Percentiles rank a stretch among this genome's conserved stretches.
phyloP scores from a whole-genome alignment of 208 protist species.

The Tritrichomonas musculus region DNA sequence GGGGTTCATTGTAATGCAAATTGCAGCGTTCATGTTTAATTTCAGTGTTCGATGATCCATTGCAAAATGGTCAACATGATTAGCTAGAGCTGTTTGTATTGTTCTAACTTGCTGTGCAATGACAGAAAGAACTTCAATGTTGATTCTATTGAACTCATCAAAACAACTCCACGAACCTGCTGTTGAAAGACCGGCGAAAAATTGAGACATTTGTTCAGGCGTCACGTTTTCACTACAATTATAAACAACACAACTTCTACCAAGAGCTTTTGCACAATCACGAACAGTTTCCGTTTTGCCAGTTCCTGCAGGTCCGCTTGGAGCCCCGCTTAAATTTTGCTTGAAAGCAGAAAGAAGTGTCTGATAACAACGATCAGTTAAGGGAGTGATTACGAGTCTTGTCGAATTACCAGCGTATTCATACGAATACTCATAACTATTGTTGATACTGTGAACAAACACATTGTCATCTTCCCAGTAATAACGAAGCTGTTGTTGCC shows the following conservation, averaged over 20 bases:
- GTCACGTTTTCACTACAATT: slow-evolving; percentile 88
- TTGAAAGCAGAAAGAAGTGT: slow-evolving; percentile 62
- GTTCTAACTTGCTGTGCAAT: slow-evolving; percentile 53
- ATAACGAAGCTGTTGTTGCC: slow-evolving; percentile 85
- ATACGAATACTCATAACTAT: slow-evolving; percentile 49
- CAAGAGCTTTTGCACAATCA: slow-evolving; percentile 60
- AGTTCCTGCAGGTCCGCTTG: slow-evolving; percentile 61
- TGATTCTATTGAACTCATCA: slow-evolving; percentile 66
- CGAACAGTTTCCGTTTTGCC: slow-evolving; percentile 67
- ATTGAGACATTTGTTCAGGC: slow-evolving; percentile 49
- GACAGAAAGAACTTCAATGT: slow-evolving; percentile 57
- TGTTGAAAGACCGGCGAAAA: slow-evolving; percentile 48
- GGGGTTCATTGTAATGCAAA: slow-evolving; percentile 75
- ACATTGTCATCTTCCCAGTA: slow-evolving; percentile 70
- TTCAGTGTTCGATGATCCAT: slow-evolving; percentile 52
- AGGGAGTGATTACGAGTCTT: slow-evolving; percentile 55
- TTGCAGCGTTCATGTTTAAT: slow-evolving; percentile 64
- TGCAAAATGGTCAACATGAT: slow-evolving; percentile 42
- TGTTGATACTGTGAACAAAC: slow-evolving; percentile 49
- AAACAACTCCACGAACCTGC: slow-evolving; percentile 60
- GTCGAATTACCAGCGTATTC: slow-evolving; percentile 56
- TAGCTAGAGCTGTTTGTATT: slow-evolving; percentile 52
- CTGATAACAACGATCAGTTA: slow-evolving; percentile 64
- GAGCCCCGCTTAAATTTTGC: slow-evolving; percentile 57
- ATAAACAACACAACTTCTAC: slow-evolving; percentile 74